These are phyloP conservation scores for Hypoxylon lienhwacheense DNA, from an alignment of 495 filamentous ascomycete species.

Conservation along the genomic window DNA sequence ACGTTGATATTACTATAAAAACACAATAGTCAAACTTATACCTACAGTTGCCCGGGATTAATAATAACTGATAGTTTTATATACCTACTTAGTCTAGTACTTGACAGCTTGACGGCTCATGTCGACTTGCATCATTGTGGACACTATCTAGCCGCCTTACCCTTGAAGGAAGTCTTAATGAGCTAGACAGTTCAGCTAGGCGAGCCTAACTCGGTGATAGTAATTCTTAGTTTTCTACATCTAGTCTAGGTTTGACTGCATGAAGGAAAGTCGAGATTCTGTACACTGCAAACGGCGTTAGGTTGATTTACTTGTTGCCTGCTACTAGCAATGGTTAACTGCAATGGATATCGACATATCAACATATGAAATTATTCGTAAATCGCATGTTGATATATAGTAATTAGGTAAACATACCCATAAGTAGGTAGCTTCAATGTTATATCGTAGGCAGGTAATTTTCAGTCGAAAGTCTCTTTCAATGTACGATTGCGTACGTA, in stretches of 20 bases:
- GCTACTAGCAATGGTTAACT: too few species aligned
- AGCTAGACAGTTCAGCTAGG: conserved; percentile 10
- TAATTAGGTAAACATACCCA: too few species aligned
- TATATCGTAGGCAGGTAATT: too few species aligned
- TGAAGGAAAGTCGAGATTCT: conserved; percentile 5
- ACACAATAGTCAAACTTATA: too few species aligned
- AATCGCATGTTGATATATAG: too few species aligned
- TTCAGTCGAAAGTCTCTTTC: too few species aligned
- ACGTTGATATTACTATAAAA: too few species aligned
- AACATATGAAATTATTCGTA: not conserved
- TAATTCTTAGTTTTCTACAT: not conserved
- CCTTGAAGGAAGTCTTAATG: not conserved
- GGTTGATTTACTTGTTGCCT: too few species aligned
- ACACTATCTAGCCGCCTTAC: conserved; percentile 8
- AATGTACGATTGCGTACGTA: too few species aligned
- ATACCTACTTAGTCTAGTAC: conserved; percentile 20
- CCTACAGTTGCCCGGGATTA: conserved; percentile 1
- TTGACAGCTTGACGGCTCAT: conserved; percentile 14
- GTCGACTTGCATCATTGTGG: conserved; percentile 28
- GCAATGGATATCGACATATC: too few species aligned
- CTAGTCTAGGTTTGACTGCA: not conserved
- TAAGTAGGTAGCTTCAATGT: too few species aligned
- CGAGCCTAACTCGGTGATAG: not conserved
- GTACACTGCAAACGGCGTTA: conserved; percentile 1
- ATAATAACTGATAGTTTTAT: not conserved